These are phyloP conservation scores for Desmodesmus armatus DNA, from an alignment of 139 green algal genomes.

Conservation along the genomic window DNA sequence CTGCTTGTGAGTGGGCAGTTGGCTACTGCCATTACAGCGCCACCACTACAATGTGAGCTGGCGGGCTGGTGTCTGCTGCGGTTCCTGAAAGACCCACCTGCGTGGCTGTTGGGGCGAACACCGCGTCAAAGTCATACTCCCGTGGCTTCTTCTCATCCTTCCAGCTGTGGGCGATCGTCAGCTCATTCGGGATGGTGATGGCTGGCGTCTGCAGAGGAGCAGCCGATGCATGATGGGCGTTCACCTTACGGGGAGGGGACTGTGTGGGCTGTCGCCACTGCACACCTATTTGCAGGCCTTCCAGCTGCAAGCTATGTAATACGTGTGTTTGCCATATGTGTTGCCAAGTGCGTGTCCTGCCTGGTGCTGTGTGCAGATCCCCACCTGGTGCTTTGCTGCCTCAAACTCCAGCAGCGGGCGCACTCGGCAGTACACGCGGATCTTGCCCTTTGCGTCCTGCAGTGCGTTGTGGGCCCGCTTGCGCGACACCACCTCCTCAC, in stretches of 20 bases:
- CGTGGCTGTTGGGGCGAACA: slow-evolving; percentile 45
- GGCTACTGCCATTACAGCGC: too few relatives aligned
- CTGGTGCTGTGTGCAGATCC: neutral
- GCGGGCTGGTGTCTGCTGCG: too few relatives aligned
- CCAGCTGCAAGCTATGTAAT: neutral
- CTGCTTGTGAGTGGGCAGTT: too few relatives aligned
- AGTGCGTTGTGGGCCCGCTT: slow-evolving; percentile 90
- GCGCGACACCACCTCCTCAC: slow-evolving; percentile 83
- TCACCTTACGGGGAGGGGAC: too few relatives aligned
- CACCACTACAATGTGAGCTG: too few relatives aligned
- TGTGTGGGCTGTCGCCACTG: too few relatives aligned
- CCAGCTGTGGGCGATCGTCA: slow-evolving; percentile 92
- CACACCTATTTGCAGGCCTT: too few relatives aligned
- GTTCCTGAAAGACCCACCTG: too few relatives aligned
- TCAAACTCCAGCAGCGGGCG: slow-evolving; percentile 93
- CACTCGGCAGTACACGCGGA: slow-evolving; percentile 93
- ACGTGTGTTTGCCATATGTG: neutral
- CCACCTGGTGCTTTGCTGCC: slow-evolving; percentile 48
- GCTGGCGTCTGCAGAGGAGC: slow-evolving; percentile 7
- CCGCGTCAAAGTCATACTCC: slow-evolving; percentile 93
- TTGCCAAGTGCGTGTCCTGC: neutral
- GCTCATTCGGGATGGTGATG: slow-evolving; percentile 84
- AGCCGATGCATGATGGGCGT: neutral
- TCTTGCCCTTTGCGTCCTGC: slow-evolving; percentile 98
- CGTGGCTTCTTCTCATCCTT: slow-evolving; percentile 91